Percentiles rank a stretch among this genome's conserved stretches.
Evolutionary conservation across 2,329 filamentous ascomycete genomes (phyloP).

Genomic region (Hypoxylon sp.): DNA sequence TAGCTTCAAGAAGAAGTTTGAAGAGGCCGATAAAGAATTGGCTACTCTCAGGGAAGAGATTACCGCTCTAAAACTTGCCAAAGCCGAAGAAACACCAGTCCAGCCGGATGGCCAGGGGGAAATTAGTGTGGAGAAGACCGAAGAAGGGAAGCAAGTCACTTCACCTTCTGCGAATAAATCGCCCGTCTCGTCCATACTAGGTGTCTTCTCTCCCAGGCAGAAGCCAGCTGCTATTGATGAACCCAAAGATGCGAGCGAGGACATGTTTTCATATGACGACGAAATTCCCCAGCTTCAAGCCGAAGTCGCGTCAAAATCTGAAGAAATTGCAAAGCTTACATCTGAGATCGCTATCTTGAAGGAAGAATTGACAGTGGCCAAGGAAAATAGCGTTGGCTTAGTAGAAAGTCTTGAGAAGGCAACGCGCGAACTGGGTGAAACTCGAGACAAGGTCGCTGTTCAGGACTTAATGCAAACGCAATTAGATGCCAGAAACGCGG

Average conservation of each 20-base stretch:
- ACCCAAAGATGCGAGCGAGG: slow-evolving; percentile 66
- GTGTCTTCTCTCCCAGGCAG: slow-evolving; percentile 66
- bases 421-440: slow-evolving; percentile 72
- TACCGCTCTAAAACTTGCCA: slow-evolving; percentile 61
- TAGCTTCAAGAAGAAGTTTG: slow-evolving; percentile 80
- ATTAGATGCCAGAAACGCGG: slow-evolving; percentile 63
- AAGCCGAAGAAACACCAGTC: slow-evolving; percentile 42
- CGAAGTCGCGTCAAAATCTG: slow-evolving; percentile 78
- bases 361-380: slow-evolving; percentile 77
- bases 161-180: slow-evolving; percentile 59
- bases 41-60: slow-evolving; percentile 76
- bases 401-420: slow-evolving; percentile 77
- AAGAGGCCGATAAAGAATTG: slow-evolving; percentile 76
- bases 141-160: slow-evolving; percentile 44
- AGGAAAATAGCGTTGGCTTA: slow-evolving; percentile 78
- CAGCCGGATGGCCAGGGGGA: slow-evolving; percentile 32
- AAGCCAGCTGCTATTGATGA: slow-evolving; percentile 57
- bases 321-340: slow-evolving; percentile 79
- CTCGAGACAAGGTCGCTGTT: slow-evolving; percentile 58
- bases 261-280: slow-evolving; percentile 93
- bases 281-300: slow-evolving; percentile 87
- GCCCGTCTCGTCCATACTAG: slow-evolving; percentile 63
- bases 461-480: slow-evolving; percentile 66
- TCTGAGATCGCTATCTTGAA: slow-evolving; percentile 77
- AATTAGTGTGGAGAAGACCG: slow-evolving; percentile 48